Evolutionary conservation across 163 green algal species (phyloP), one percentile per base, ranked within the genome.

Genomic region (Scenedesmus sp.): DNA sequence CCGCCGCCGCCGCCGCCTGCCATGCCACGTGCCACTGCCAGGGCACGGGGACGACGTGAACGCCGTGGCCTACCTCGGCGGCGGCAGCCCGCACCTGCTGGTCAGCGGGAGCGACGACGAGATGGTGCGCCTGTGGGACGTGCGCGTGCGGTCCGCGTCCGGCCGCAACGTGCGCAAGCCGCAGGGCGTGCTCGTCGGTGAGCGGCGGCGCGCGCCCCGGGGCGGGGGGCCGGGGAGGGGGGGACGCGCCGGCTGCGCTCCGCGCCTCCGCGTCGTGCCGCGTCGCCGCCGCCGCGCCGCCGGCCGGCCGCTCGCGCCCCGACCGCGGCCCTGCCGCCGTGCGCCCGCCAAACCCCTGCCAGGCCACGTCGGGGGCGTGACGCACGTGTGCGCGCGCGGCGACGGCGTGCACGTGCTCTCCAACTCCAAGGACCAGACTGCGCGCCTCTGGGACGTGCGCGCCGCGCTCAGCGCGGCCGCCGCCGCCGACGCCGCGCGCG

Each of bases 361-460:
- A 80, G 95, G 95, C 2, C 95, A 99, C 87, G 94, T 84, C 10
- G 93, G 98, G 83, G 95, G 95, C 42, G 33, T 98, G 10, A 97
- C 95, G 4, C 89, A 97, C 81, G 51, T 98, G 11, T 87, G 94
- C 84, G 70, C 86, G 14, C 92, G 90, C 58, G 89, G 87, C 1
- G 92, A 97, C 65, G 90, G 90, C 31, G 57, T 82, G 39, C 87
- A 96, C 85, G 56, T 99, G 15, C 91, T 98, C 60, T 88, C 63
- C 83, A 99, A 98, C 84, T 60, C 58, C 83, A 99, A 99, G 90
- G 95, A 99, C 84, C 96, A 98, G 84, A 96, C 83, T 20, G 79
- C 94, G 18, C 96, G 95, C 86, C 77, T 98, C 48, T 99, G 95
- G 95, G 95, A 98, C 76, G 39, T 96, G 22, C 85, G 94, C 26